phyloP scores from a whole-genome alignment of 2,329 filamentous ascomycete genomes.

The Ophiostoma novo-ulmi region DNA sequence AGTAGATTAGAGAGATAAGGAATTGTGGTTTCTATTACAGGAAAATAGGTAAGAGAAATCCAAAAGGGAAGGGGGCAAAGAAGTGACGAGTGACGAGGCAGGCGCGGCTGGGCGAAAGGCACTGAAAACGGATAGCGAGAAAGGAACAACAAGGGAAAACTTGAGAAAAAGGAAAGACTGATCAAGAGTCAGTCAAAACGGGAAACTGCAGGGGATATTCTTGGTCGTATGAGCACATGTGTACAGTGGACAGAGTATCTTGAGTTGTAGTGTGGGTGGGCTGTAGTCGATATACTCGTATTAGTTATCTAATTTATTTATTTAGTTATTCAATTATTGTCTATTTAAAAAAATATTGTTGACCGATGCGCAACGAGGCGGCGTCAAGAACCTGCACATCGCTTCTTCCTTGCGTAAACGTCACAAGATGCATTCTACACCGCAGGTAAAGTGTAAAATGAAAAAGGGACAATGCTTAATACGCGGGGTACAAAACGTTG shows the following conservation, averaged over 20 bases:
- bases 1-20: conserved; percentile 11
- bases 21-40: conserved; percentile 23
- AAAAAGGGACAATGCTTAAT: background rate
- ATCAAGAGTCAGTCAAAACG: background rate
- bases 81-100: conserved; percentile 6
- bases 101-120: background rate
- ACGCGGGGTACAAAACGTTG: background rate
- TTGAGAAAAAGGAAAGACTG: background rate
- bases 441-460: background rate
- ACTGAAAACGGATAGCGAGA: background rate
- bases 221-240: conserved; percentile 6
- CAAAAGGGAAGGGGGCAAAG: conserved; percentile 4
- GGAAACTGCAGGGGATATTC: conserved; percentile 18
- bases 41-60: conserved; percentile 23
- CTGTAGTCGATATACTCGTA: background rate
- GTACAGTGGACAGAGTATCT: background rate
- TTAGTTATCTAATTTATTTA: background rate
- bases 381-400: background rate
- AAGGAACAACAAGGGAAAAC: background rate
- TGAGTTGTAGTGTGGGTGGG: background rate
- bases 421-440: background rate
- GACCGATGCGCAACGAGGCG: background rate
- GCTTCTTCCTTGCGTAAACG: background rate
- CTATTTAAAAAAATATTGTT: background rate
- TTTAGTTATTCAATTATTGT: background rate